phyloP scores from a whole-genome alignment of 2,329 filamentous ascomycete species.

The Orbilia oligospora region DNA sequence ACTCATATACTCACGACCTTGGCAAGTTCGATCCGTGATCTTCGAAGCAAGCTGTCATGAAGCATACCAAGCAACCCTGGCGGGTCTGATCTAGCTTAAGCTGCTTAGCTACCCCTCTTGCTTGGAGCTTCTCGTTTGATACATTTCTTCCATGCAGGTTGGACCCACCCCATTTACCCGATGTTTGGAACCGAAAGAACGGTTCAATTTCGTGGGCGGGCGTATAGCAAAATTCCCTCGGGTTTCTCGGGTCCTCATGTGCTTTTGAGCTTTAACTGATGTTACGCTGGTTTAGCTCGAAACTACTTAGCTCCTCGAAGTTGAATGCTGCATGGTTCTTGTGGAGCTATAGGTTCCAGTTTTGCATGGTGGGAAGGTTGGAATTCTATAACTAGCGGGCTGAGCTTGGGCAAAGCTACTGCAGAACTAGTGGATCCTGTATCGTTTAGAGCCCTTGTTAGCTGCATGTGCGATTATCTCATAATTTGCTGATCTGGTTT shows the following conservation, averaged over 20 bases:
- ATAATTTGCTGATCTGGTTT: slow-evolving; percentile 61
- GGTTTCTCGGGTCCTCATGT: slow-evolving; percentile 46
- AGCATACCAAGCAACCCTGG: slow-evolving; percentile 26
- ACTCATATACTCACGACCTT: background rate
- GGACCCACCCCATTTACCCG: slow-evolving; percentile 56
- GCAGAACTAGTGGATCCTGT: slow-evolving; percentile 51
- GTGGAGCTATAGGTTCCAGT: slow-evolving; percentile 19
- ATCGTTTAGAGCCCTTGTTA: slow-evolving; percentile 61
- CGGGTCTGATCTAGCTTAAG: slow-evolving; percentile 36
- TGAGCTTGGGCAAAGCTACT: slow-evolving; percentile 35
- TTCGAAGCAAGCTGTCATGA: slow-evolving; percentile 31
- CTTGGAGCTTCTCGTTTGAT: slow-evolving; percentile 54
- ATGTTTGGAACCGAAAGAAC: slow-evolving; percentile 59
- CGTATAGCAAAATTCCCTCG: slow-evolving; percentile 61
- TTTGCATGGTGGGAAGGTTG: slow-evolving; percentile 26
- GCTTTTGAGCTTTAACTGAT: slow-evolving; percentile 44
- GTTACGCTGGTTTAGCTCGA: slow-evolving; percentile 17
- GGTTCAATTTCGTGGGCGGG: slow-evolving; percentile 26
- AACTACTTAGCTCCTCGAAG: slow-evolving; percentile 5
- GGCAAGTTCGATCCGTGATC: slow-evolving; percentile 9
- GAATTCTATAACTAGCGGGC: slow-evolving; percentile 29
- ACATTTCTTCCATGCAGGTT: slow-evolving; percentile 36
- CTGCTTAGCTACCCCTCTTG: slow-evolving; percentile 33
- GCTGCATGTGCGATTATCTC: slow-evolving; percentile 61
- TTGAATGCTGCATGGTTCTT: slow-evolving; percentile 20